Evolutionary conservation across 345 rosid genomes (phyloP).

Genomic region (Gossypium arboreum): DNA sequence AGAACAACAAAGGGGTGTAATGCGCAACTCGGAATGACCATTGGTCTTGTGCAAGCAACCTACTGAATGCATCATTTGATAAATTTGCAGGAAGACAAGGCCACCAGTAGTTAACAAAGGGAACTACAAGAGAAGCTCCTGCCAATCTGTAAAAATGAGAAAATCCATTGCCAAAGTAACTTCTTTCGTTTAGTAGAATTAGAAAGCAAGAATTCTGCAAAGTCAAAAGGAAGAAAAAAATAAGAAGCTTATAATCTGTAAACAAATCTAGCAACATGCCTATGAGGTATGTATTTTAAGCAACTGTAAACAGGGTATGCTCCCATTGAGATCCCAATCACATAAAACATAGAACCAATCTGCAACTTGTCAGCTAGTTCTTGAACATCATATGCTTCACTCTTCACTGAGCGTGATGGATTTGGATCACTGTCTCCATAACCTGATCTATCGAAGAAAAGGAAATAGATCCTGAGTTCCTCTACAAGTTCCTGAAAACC

Average conservation of each 20-base stretch:
- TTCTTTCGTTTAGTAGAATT: neutral
- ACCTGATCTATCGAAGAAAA: constrained; percentile 81
- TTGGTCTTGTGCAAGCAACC: constrained; percentile 37
- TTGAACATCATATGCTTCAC: constrained; percentile 74
- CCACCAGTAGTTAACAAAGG: constrained; percentile 92
- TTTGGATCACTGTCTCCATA: constrained; percentile 94
- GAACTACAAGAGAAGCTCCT: constrained; percentile 67
- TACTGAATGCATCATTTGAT: constrained; percentile 31
- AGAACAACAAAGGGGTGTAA: constrained; percentile 63
- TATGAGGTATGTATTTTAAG: constrained; percentile 72
- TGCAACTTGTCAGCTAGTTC: constrained; percentile 79
- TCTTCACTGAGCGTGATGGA: constrained; percentile 68
- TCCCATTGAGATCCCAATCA: constrained; percentile 81
- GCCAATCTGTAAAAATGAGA: constrained; percentile 39
- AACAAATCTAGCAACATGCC: constrained; percentile 37
- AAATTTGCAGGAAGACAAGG: constrained; percentile 52
- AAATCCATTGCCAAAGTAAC: neutral
- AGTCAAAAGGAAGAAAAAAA: neutral
- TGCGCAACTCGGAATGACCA: constrained; percentile 66
- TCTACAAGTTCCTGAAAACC: constrained; percentile 56
- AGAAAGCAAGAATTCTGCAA: neutral
- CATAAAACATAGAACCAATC: constrained; percentile 63
- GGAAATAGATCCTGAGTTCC: constrained; percentile 53
- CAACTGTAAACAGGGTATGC: constrained; percentile 68
- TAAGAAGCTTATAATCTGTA: constrained; percentile 8